Evolutionary conservation across 179 eudicot genomes (phyloP), one percentile per base, ranked within the genome.

Genomic region (Heliamphora pulchella): DNA sequence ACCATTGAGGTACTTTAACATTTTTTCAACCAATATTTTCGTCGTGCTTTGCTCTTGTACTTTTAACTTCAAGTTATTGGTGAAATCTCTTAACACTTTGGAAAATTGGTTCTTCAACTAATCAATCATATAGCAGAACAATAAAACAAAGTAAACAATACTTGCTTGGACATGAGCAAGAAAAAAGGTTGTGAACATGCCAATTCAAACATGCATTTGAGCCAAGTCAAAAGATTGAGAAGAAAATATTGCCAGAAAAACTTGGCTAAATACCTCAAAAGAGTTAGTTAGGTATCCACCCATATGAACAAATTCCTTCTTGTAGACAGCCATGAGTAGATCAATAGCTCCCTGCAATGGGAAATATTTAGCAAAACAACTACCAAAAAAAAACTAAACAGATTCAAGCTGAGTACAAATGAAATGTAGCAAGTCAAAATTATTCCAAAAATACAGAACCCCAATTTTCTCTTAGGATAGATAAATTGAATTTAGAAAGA

Each of bases 291-390:
- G 75, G 74, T 82, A 78, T 31, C 81, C 84, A 5, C 81, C 84
- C 78, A 78, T 82, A 39, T 9, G 73, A 5, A 10, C 53, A 74
- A 82, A 82, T 67, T 82, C 78, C 64, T 78, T 17, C 81, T 72
- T 82, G 81, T 82, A 82, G 54, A 82, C 81, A 22, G 0, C 3
- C 78, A 82, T 82, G n/a, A 82, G 69, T 15, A 82, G 68, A 74
- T 82, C 81, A 62, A 82, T 78, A 53, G 84, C 84, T 31, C 84
- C 84, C 84, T 82, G 51, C 55, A 82, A 4, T 61, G 9, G 22
- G 71, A 70, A 63, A 78, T n/a, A 63, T n/a, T 69, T 70, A 81
- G 51, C 47, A 62, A 69, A 3, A 17, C 15, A 5, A 15, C 47
- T 47, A 76, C 13, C 72, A 63, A 51, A 55, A 41, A 64, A 15